Base-by-base conservation (phyloP, 2,329 filamentous ascomycete species). In the Fusarium falciforme region DNA sequence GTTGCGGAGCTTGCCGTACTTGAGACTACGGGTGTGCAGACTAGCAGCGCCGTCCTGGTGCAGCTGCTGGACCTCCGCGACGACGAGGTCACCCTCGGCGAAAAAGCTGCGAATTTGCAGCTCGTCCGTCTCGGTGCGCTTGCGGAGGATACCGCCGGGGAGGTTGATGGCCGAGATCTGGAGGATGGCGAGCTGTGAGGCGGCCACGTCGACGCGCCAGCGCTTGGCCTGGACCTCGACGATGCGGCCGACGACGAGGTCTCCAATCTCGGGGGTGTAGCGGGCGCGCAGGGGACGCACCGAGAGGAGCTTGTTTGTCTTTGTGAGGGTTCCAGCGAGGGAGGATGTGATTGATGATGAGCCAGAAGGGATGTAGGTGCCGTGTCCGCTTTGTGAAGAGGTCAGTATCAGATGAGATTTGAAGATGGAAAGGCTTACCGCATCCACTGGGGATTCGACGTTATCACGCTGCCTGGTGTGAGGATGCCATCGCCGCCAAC, bases 41-140 rank as follows among this genome's bases (percentile, higher is more conserved):
- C 92, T 92, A 1, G 96, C 95, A 2, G 91, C 92, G 67, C 95
- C 96, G 83, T 98, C 96, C 67, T 91, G 89, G 82, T 95, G 94
- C 64, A 99, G 87, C 76, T 91, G 90, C 87, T 99, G 96, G 64
- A 99, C 96, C 85, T 99, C 96, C 1, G 96, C 96, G 20, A 98
- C 94, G 17, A 99, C 86, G 61, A 99, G 85, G 81, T 99, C 96
- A 14, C 96, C 96, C 83, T 99, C 96, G 64, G 93, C 92, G 85
- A 99, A 98, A 84, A 98, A 99, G n/a, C 92, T 94, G 60, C 96
- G 91, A 83, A 99, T 98, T 84, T 98, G 96, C 78, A 99, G 88
- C 86, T 98, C 96, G 83, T 99, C 96, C 17, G 96, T 97, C 79
- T 96, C 95, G 31, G 96, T 99, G 74, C 96, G 89, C 80, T 96